These are phyloP conservation scores for Solanum hybrid DNA, from an alignment of 305 asterid species.

Conservation along the genomic window DNA sequence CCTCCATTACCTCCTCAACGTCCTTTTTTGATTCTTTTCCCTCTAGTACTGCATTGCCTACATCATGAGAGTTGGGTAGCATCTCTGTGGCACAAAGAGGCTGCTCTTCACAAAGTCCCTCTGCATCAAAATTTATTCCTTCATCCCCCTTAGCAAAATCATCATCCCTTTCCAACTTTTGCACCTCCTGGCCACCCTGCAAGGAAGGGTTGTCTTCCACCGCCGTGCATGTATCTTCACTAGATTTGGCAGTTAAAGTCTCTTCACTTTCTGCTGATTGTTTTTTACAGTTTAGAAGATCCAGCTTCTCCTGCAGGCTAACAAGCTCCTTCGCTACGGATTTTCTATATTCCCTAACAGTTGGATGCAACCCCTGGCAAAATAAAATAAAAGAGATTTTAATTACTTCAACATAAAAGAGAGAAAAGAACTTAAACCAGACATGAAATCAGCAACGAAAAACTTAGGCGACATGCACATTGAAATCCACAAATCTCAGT, in stretches of 20 bases:
- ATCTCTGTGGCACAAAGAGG: neutral
- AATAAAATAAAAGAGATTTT: neutral
- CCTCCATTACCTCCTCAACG: neutral
- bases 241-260: neutral
- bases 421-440: neutral
- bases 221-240: conserved; percentile 7
- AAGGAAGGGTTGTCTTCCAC: neutral
- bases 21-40: neutral
- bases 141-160: neutral
- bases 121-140: neutral
- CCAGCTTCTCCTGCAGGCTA: conserved; percentile 61
- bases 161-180: neutral
- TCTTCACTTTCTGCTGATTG: conserved; percentile 8
- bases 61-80: neutral
- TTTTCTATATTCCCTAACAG: conserved; percentile 49
- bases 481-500: neutral
- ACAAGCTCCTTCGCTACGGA: conserved; percentile 63
- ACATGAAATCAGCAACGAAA: neutral
- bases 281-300: conserved; percentile 14
- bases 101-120: conserved; percentile 8
- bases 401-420: neutral
- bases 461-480: neutral
- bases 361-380: conserved; percentile 54
- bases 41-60: neutral
- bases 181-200: neutral